A percentile compares a stretch with the other conserved stretches of the same genome.
These are phyloP conservation scores for Sequoia sempervirens DNA, from an alignment of 75 land plant species.

Conservation along the genomic window DNA sequence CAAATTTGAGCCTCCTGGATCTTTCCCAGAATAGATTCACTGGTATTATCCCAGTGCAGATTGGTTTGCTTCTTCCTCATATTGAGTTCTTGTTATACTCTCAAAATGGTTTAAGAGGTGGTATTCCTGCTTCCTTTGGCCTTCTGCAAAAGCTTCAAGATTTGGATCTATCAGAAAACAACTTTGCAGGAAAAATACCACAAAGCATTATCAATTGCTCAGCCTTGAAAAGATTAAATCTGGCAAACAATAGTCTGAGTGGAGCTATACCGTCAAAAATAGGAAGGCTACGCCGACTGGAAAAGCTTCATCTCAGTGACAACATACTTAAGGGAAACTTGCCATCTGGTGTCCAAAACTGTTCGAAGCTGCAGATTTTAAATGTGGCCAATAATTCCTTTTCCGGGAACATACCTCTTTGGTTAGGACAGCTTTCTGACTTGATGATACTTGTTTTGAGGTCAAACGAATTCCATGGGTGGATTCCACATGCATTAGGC, in stretches of 20 bases:
- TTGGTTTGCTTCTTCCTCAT: too few relatives aligned
- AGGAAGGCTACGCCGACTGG: too few relatives aligned
- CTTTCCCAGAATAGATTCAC: too few relatives aligned
- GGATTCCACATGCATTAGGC: neutral
- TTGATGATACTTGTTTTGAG: neutral
- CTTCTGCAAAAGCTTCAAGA: neutral
- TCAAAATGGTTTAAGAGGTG: too few relatives aligned
- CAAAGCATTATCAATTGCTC: neutral
- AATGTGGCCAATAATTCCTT: neutral
- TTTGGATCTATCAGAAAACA: neutral
- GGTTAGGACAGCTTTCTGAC: neutral
- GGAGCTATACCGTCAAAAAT: too few relatives aligned
- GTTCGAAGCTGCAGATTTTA: neutral
- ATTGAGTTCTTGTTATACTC: too few relatives aligned
- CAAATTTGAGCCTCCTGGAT: too few relatives aligned
- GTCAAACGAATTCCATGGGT: neutral
- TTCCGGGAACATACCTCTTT: neutral
- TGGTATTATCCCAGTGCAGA: too few relatives aligned
- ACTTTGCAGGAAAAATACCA: neutral
- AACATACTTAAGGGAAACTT: too few relatives aligned
- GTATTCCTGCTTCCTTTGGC: neutral
- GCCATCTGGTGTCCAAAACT: neutral
- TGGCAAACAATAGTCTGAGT: too few relatives aligned
- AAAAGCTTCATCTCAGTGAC: too few relatives aligned
- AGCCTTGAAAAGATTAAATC: too few relatives aligned